These are phyloP conservation scores for Geotrichum carabidarum DNA, from an alignment of 1,139 yeast genomes.

Conservation along the genomic window DNA sequence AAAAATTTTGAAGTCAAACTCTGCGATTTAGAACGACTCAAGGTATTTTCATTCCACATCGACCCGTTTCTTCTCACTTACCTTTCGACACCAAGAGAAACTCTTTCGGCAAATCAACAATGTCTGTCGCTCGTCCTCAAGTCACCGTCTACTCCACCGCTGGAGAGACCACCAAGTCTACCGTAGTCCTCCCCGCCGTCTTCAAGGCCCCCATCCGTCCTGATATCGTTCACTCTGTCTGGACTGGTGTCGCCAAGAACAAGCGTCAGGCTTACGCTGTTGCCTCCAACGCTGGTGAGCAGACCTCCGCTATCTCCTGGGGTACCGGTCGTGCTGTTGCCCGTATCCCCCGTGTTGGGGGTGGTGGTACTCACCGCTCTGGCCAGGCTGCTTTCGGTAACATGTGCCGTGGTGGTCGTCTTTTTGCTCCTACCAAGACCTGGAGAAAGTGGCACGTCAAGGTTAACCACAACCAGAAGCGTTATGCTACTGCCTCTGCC, in stretches of 20 bases:
- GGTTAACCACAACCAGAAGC: conserved; percentile 99
- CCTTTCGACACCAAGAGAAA: conserved; percentile 10
- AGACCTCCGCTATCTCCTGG: conserved; percentile 99
- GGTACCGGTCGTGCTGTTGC: conserved; percentile 99
- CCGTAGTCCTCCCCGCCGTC: conserved; percentile 95
- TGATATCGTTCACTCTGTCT: conserved; percentile 97
- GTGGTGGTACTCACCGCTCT: conserved; percentile 99
- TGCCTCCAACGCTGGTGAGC: conserved; percentile 98
- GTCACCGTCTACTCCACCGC: conserved; percentile 87
- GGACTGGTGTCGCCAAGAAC: conserved; percentile 98
- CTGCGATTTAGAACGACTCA: conserved; percentile 5
- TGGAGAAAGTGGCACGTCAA: conserved; percentile 99
- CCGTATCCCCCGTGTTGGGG: conserved; percentile 99
- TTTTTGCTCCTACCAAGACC: conserved; percentile 99
- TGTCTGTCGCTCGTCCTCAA: conserved; percentile 86
- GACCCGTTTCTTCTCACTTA: conserved; percentile 7
- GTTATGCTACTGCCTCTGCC: conserved; percentile 99
- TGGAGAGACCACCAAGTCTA: conserved; percentile 82
- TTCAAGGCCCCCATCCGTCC: conserved; percentile 99
- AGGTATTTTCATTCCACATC: conserved; percentile 1
- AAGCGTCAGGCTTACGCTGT: conserved; percentile 99
- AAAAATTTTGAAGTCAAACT: conserved; percentile 5
- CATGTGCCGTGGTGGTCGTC: conserved; percentile 99
- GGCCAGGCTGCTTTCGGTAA: conserved; percentile 99
- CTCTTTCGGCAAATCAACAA: conserved; percentile 31